Evolutionary conservation across 345 rosid species (phyloP), one percentile per base, ranked within the genome.

Genomic region (Euclidium syriacum): DNA sequence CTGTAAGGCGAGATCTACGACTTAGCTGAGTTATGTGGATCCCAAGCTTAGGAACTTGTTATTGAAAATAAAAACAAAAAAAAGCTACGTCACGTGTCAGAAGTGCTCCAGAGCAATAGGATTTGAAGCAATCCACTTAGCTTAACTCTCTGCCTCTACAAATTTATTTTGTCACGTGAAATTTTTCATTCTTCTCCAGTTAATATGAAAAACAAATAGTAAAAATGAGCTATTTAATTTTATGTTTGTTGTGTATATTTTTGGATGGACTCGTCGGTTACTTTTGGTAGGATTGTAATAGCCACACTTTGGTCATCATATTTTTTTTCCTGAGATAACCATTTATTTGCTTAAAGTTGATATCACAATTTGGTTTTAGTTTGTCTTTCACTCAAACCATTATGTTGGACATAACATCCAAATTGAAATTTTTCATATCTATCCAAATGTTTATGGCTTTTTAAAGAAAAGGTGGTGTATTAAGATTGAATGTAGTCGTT

Each of bases 41-140:
- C 48, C 50, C 24, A 48, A 14, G 2, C 29, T 54, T 14, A 18
- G 55, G 39, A 55, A n/a, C 43, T n/a, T 29, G 40, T 49, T 12
- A 2, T 18, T 22, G 29, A 55, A 12, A 35, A 23, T 3, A 59
- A 0, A 11, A 6, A 12, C 0, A 3, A 8, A 34, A 55, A 11
- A 43, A 33, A 15, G 7, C 2, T 6, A 68, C 47, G 53, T 68
- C 73, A 68, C 53, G 46, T 51, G 60, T 68, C 60, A 41, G 59
- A 50, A 40, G 58, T 29, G 16, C 20, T 67, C 59, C 52, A 39
- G 23, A 40, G 52, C 12, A 27, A 22, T 30, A 58, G 72, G 65
- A 68, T 68, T 58, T 46, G 58, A 15, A 39, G 65, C 52, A 40
- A 68, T 68, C 72, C 52, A 41, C 9, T 67, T 47, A 66, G 50